Evolutionary conservation across 2,329 filamentous ascomycete genomes (phyloP).

Genomic region (Xylariaceae sp.): DNA sequence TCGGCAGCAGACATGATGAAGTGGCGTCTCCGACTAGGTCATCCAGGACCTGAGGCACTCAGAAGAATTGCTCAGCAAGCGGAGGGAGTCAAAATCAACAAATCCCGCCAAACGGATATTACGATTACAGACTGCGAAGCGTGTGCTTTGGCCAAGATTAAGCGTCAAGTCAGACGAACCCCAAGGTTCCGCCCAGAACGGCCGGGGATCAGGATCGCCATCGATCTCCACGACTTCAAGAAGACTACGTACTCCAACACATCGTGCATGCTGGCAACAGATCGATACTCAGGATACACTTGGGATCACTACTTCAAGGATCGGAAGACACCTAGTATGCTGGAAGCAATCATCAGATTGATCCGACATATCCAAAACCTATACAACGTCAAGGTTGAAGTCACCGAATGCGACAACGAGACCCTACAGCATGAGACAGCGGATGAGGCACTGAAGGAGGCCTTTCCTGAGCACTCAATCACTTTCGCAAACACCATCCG

Average conservation of each 20-base stretch:
- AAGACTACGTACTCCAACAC: background rate
- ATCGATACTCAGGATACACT: background rate
- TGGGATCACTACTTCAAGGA: background rate
- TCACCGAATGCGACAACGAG: background rate
- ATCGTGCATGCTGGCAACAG: background rate
- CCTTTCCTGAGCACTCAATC: no score
- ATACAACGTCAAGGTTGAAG: background rate
- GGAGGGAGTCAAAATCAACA: background rate
- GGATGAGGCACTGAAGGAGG: no score
- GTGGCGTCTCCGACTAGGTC: background rate
- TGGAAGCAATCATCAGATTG: background rate
- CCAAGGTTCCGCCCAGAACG: background rate
- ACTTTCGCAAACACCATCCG: slow-evolving; percentile 36
- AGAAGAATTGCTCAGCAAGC: background rate
- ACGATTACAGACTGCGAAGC: background rate
- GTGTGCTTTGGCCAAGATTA: background rate
- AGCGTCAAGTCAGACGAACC: background rate
- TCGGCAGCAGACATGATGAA: background rate
- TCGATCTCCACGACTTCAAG: background rate
- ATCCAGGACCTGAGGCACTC: background rate
- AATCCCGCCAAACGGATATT: background rate
- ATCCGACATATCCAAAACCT: background rate
- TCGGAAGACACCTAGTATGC: background rate
- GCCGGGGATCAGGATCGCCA: background rate
- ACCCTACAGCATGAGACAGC: no score